phyloP scores from a whole-genome alignment of 1,284 basidiomycete species.

The Wallemia mellicola region DNA sequence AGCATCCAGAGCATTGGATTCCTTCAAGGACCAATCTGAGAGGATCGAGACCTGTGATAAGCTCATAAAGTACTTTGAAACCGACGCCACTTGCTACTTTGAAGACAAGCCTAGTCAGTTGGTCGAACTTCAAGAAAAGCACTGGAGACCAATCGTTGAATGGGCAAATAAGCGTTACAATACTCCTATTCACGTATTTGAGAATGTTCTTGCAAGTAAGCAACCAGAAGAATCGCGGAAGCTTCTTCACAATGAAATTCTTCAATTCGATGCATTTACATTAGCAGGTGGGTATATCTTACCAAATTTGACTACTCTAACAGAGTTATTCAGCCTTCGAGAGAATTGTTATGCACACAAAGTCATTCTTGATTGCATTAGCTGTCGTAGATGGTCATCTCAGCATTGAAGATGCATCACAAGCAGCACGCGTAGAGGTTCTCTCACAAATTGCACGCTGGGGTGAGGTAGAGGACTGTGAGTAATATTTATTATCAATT shows the following conservation, averaged over 20 bases:
- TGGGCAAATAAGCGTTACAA: slow-evolving; percentile 42
- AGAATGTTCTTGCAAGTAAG: slow-evolving; percentile 32
- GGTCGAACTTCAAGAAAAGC: slow-evolving; percentile 44
- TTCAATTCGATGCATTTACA: slow-evolving; percentile 44
- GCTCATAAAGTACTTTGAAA: slow-evolving; percentile 51
- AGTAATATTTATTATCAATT: no score
- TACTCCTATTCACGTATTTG: slow-evolving; percentile 33
- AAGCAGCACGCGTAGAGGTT: slow-evolving; percentile 73
- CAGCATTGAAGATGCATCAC: slow-evolving; percentile 51
- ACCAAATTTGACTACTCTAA: neutral
- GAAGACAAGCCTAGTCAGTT: slow-evolving; percentile 43
- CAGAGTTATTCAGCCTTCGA: slow-evolving; percentile 38
- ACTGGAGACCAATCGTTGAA: slow-evolving; percentile 65
- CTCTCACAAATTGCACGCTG: slow-evolving; percentile 78
- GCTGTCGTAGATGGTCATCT: slow-evolving; percentile 49
- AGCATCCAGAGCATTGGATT: slow-evolving; percentile 48
- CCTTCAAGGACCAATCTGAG: neutral
- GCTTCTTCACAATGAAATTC: slow-evolving; percentile 28
- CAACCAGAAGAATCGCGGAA: slow-evolving; percentile 37
- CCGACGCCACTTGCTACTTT: slow-evolving; percentile 83
- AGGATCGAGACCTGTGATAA: neutral
- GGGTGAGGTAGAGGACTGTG: slow-evolving; percentile 97
- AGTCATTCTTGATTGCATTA: slow-evolving; percentile 66
- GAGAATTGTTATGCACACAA: slow-evolving; percentile 60
- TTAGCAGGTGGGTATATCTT: slow-evolving; percentile 33